Evolutionary conservation across 2,329 filamentous ascomycete species (phyloP), one percentile per base, ranked within the genome.

Genomic region (Talaromyces verruculosus): DNA sequence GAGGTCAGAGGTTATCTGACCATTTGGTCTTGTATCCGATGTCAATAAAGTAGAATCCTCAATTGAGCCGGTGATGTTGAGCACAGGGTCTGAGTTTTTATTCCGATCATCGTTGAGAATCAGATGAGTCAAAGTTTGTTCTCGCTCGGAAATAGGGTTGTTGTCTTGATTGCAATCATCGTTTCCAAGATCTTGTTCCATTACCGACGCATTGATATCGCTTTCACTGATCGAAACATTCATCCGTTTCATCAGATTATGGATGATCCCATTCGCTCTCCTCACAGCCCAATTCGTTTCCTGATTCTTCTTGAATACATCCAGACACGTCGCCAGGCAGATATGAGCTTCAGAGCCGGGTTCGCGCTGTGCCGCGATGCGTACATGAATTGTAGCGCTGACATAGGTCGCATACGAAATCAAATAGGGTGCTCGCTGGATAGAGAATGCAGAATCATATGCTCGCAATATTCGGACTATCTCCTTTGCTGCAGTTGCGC

Each of bases 381-480:
- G 82, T 0, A 80, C 81, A 61, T 83, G 80, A 19, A 86, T 85
- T 0, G 83, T 86, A 0, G 83, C 83, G 3, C 80, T 80, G 0
- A 85, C 83, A 65, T 86, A 87, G 0, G 83, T 85, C 0, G 85
- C 83, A 70, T 87, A 87, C 0, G 82, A 84, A 19, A 74, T 72
- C 1, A 86, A 73, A 64, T 86, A 86, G 0, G 84, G 84, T 0
- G 84, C 82, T 11, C 79, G 73, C 11, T 76, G 73, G 1, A 84
- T 76, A 0, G 79, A 81, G 47, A 83, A 85, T 0, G 78, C 74
- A 35, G 73, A 72, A 28, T 83, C 76, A 53, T 85, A 85, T 5
- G 76, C 74, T 22, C 78, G 76, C 0, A 85, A 69, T 0, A 85
- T 71, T 2, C 74, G 72, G 15, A 79, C 77, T 3, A 85, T 85